These are phyloP conservation scores for Cichorium intybus DNA, from an alignment of 140 eudicot genomes.

Conservation along the genomic window DNA sequence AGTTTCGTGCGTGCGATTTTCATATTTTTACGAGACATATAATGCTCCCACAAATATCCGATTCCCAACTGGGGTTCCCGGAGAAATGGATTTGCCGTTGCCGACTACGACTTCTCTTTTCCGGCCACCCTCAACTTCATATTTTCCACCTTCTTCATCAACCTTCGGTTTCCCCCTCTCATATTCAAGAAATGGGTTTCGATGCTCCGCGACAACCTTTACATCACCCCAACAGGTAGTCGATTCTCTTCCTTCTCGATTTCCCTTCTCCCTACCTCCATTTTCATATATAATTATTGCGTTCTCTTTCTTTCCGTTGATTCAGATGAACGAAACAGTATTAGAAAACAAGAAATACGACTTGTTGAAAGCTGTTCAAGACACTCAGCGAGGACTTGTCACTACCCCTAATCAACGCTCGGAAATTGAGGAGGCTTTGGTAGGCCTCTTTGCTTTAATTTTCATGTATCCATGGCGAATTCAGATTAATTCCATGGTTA, in stretches of 20 bases:
- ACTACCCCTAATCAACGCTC: constrained; percentile 73
- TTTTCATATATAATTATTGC: neutral
- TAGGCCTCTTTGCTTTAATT: constrained; percentile 3
- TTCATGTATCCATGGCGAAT: constrained; percentile 7
- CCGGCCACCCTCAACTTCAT: constrained; percentile 18
- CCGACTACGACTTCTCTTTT: constrained; percentile 9
- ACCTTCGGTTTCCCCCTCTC: neutral
- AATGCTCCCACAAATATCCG: constrained; percentile 8
- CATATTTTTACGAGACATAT: neutral
- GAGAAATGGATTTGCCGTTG: constrained; percentile 23
- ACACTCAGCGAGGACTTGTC: constrained; percentile 65
- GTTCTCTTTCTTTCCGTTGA: neutral
- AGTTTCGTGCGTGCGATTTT: neutral
- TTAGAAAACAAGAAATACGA: constrained; percentile 63
- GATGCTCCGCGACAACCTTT: constrained; percentile 22
- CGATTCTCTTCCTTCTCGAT: neutral
- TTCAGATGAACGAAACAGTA: constrained; percentile 32
- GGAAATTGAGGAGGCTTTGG: constrained; percentile 79
- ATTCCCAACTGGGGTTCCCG: constrained; percentile 8
- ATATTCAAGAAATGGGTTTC: neutral
- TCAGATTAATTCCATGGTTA: constrained; percentile 1
- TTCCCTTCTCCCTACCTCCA: neutral
- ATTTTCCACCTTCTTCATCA: neutral
- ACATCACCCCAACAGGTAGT: constrained; percentile 17
- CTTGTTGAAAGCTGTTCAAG: constrained; percentile 59